phyloP scores from a whole-genome alignment of 768 basidiomycete genomes.

The Myochromella boudieri region DNA sequence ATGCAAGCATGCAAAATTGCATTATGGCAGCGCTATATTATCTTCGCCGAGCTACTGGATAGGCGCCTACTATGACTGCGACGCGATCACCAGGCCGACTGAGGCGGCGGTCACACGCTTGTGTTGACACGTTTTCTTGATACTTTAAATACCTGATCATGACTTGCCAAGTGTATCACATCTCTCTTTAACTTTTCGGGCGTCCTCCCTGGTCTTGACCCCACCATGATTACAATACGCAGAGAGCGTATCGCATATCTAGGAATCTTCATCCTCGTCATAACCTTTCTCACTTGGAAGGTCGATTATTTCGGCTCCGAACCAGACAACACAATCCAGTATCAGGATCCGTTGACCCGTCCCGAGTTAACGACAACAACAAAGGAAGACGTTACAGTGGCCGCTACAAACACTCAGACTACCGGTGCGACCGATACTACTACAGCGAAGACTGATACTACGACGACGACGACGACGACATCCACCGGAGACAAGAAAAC shows the following conservation, averaged over 20 bases:
- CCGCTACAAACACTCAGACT: not conserved
- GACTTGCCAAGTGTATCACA: no score
- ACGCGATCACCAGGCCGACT: no score
- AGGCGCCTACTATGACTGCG: no score
- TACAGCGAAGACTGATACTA: not conserved
- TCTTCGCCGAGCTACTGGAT: no score
- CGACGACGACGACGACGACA: not conserved
- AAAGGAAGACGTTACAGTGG: not conserved
- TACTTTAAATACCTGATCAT: no score
- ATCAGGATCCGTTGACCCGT: constrained; percentile 5
- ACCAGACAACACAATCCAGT: not conserved
- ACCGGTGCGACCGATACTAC: no score
- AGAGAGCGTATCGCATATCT: constrained; percentile 9
- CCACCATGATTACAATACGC: constrained; percentile 11
- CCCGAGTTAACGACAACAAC: not conserved
- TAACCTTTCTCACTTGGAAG: constrained; percentile 8
- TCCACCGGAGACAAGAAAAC: not conserved
- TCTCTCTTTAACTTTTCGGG: no score
- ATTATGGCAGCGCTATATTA: no score
- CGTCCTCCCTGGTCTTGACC: not conserved
- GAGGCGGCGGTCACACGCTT: no score
- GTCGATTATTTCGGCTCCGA: constrained; percentile 4
- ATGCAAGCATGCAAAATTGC: no score
- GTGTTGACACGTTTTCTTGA: no score
- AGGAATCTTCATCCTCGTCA: constrained; percentile 1